phyloP scores from a whole-genome alignment of 2,329 filamentous ascomycete genomes.

The Triangularia setosa region DNA sequence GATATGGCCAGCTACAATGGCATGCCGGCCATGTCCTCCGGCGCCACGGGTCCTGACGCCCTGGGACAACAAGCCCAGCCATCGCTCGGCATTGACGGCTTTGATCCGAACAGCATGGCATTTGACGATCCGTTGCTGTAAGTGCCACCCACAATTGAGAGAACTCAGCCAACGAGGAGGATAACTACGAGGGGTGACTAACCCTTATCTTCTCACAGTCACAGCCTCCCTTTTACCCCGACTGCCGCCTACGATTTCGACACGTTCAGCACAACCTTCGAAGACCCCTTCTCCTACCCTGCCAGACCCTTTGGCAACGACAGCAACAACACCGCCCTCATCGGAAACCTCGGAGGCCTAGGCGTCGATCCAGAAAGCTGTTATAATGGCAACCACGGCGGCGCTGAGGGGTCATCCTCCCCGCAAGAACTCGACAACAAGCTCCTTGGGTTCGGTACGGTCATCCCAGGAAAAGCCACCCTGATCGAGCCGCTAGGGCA shows the following conservation, averaged over 20 bases:
- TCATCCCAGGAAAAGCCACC: constrained; percentile 52
- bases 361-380: constrained; percentile 11
- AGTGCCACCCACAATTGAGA: constrained; percentile 26
- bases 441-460: constrained; percentile 68
- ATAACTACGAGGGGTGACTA: not conserved
- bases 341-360: not conserved
- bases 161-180: not conserved
- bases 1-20: constrained; percentile 58
- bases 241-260: constrained; percentile 56
- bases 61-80: constrained; percentile 42
- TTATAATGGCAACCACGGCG: constrained; percentile 27
- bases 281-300: constrained; percentile 62
- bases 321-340: not conserved
- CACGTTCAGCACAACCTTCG: constrained; percentile 57
- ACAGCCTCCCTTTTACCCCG: constrained; percentile 51
- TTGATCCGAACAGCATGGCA: constrained; percentile 45
- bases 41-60: constrained; percentile 42
- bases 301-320: constrained; percentile 38
- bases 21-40: constrained; percentile 38
- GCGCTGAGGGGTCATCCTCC: constrained; percentile 40
- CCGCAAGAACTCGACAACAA: constrained; percentile 62
- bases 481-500: constrained; percentile 53
- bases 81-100: constrained; percentile 45
- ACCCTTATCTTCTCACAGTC: constrained; percentile 27
- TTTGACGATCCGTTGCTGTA: constrained; percentile 58